Evolutionary conservation across 1,284 basidiomycete genomes (phyloP), one percentile per base, ranked within the genome.

Genomic region (Xanthoconium separans): DNA sequence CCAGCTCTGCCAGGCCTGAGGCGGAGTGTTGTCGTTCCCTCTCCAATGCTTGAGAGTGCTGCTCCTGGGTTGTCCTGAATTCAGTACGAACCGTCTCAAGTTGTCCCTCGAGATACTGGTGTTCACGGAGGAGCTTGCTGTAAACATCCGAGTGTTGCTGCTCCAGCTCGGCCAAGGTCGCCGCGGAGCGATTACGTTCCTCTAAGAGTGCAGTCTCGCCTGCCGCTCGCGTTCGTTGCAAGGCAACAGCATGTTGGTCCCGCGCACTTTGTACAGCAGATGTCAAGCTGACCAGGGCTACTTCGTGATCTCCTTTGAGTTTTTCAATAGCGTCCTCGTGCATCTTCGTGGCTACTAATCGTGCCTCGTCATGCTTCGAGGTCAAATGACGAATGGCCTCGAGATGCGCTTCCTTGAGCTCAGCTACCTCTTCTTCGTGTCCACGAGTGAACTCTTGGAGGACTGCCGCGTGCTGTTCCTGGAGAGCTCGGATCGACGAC

Each of bases 401-500:
- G 22, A 75, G 68, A 58, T 88, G 83, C 2, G 70, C 65, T 13
- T 66, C 68, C 61, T 77, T 77, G 51, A 88, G 66, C 37, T 73
- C 67, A 8, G 70, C 65, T 16, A 82, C 56, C 40, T 85, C 81
- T 45, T 78, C 77, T 48, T 80, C 73, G 58, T 89, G 84, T 18
- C 74, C 73, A 47, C 71, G 76, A 56, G 81, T 78, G 29, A 85
- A 61, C 51, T 84, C 83, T 53, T 77, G 71, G 7, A 90, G 72
- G 31, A 81, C 68, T 3, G 69, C 61, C 2, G 77, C 77, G 50
- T 89, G 85, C 58, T 82, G 79, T 62, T 84, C 79, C 63, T 80
- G 77, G 27, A 80, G 70, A 20, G 69, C 61, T 44, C 72, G 74
- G n/a, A 83, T 63, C 7, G 77, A 71, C 2, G 74, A 74, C 48